Evolutionary conservation across 208 protist species (phyloP), one percentile per base, ranked within the genome.

Genomic region (Eutreptiella sp.): DNA sequence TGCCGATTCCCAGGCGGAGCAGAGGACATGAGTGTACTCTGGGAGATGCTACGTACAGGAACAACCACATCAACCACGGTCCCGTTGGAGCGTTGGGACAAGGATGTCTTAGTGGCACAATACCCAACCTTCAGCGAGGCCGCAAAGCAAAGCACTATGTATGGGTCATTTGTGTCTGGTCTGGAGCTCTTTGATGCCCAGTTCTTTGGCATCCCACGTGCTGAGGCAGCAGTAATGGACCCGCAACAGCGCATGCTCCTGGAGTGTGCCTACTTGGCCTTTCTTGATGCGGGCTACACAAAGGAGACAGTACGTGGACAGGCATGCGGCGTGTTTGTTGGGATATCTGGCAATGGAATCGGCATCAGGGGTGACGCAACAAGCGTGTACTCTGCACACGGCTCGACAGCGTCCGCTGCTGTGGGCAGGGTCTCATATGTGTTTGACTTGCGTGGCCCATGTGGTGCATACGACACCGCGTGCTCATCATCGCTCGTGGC

Each of bases 401-500:
- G 11, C 9, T 57, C 31, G 50, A 24, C 33, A 11, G 11, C 39
- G 50, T 39, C 21, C 11, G 39, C 39, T 16, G 50, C 50, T 32
- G 50, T 33, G 29, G 67, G 68, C 33, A 38, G 84, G 4, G 21
- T 90, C 2, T 76, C 81, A 1, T 83, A 75, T 50, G 26, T 38
- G 16, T 71, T 73, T 35, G 80, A 80, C 52, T 66, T 85, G 16
- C 46, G 48, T 11, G 84, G 84, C 0, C 73, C 81, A 5, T 72
- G 55, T n/a, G 9, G 85, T n/a, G 61, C 66, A 7, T n/a, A 82
- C 9, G 84, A 90, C 57, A 87, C 83, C 4, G 84, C 84, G 11
- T 90, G 84, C 60, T 83, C 76, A 7, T 75, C 70, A 0, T 77
- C 84, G 9, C 66, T 90, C 2, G 73, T 81, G 4, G 82, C 84